These are phyloP conservation scores for Grosmannia clavigera DNA, from an alignment of 2,329 filamentous ascomycete genomes.

Conservation along the genomic window DNA sequence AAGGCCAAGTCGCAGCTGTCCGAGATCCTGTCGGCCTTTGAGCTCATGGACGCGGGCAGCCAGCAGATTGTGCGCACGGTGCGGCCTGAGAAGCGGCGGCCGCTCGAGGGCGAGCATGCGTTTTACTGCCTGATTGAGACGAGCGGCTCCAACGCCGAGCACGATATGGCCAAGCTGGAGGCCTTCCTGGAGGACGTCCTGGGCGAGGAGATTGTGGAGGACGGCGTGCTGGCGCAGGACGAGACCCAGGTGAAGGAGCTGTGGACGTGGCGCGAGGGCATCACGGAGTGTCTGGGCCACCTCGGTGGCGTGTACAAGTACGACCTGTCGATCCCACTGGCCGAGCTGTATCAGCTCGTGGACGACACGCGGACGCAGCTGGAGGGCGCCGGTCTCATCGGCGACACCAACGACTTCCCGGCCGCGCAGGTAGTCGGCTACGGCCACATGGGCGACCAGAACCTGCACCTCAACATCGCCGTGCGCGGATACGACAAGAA, in stretches of 20 bases:
- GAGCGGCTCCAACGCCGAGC: constrained; percentile 84
- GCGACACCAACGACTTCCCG: constrained; percentile 61
- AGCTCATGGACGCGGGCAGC: constrained; percentile 83
- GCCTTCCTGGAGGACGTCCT: constrained; percentile 82
- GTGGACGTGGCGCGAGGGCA: constrained; percentile 89
- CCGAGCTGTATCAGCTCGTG: constrained; percentile 78
- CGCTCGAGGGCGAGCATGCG: constrained; percentile 70
- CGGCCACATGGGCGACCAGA: constrained; percentile 95
- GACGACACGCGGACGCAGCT: constrained; percentile 70
- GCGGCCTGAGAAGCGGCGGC: constrained; percentile 59
- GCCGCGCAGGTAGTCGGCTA: constrained; percentile 90
- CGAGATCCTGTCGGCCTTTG: constrained; percentile 94
- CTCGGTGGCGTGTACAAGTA: constrained; percentile 98
- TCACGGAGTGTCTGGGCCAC: constrained; percentile 79
- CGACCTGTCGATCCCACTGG: constrained; percentile 85
- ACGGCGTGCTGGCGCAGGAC: constrained; percentile 86
- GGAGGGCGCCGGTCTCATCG: constrained; percentile 60
- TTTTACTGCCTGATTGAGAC: constrained; percentile 98
- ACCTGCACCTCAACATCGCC: constrained; percentile 85
- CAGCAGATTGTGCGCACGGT: constrained; percentile 67
- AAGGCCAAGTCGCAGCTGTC: constrained; percentile 83
- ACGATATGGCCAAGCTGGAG: constrained; percentile 86
- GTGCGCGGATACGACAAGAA: constrained; percentile 72
- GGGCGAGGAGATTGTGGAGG: constrained; percentile 70
- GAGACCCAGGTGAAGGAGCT: constrained; percentile 77